Evolutionary conservation across 352 stramenopile genomes (phyloP), one percentile per base, ranked within the genome.

Genomic region (Pythium insidiosum): DNA sequence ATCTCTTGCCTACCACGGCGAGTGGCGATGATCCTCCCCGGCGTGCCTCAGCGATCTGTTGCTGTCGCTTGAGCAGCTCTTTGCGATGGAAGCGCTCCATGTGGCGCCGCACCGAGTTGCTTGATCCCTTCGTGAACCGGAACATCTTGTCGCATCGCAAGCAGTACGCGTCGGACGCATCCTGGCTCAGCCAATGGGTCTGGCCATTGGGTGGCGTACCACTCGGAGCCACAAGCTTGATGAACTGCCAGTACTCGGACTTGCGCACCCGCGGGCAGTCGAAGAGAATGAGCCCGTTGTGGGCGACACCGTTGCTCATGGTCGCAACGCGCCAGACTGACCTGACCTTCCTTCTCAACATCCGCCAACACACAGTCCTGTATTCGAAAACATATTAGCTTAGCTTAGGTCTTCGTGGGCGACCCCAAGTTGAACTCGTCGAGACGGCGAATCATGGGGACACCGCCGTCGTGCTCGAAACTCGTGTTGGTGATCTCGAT

Each of bases 401-500:
- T 33, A 9, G 28, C 28, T 33, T 15, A 15, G 28, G 9, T 13
- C 28, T 33, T 33, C 28, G 15, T 33, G 28, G 68, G 68, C 4
- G 68, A 81, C 26, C 73, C 71, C 26, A 87, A 46, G 25, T 94
- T 94, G 48, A 95, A 92, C 58, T 95, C 84, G 24, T 93, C 84
- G 5, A 95, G 69, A 0, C 77, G 68, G 7, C 83, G 66, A 56
- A 94, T 87, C 66, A 92, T 89, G 26, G 73, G 68, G 49, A 83
- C 53, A 12, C 68, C 68, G 19, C 66, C 64, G 36, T 90, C 78
- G 52, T 68, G 79, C 45, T 96, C 84, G 41, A 95, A 95, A 63
- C 73, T 94, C 38, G 73, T 85, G 61, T 85, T 93, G 31, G 77
- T 95, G 40, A 97, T 87, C 61, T 97, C 88, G 38, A 97, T 97